Evolutionary conservation across 768 basidiomycete species (phyloP), one percentile per base, ranked within the genome.

Genomic region (Harrya chromipes): DNA sequence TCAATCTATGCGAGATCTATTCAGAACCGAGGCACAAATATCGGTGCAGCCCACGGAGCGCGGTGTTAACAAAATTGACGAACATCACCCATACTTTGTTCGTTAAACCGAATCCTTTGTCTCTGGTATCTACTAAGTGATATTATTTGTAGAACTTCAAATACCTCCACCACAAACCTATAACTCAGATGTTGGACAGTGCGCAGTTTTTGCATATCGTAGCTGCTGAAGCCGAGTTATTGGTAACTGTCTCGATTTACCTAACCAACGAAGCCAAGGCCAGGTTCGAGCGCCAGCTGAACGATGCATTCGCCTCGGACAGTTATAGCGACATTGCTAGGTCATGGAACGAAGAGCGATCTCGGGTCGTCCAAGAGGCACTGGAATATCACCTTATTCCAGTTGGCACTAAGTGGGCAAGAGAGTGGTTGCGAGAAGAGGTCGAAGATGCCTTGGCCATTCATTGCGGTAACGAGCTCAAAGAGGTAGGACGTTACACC

Each of bases 161-260:
- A 75, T 98, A 97, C 70, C 78, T 97, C 24, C 72, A 77, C 23
- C 77, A 86, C 52, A 98, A 97, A 62, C 83, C 81, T 21, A 77
- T 92, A 26, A 64, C 66, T 24, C 78, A 83, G 5, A 85, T 95
- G 81, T 59, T 83, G 34, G 77, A 83, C 35, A 73, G 78, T 1
- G 74, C 89, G 17, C 91, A 94, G 58, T 97, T 94, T 70, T 75
- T 97, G 21, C 84, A 91, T 56, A 95, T 98, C 56, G 81, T 97
- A 9, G 79, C 81, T 35, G 97, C 97, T 1, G 95, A 99, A 67
- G 71, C 82, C n/a, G 90, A 95, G 46, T 84, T 87, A 48, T 77
- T 98, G 43, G 83, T 98, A 60, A 89, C 77, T 0, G 79, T 94
- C 46, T 71, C 81, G 7, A 80, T 98, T 57, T 74, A 72, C 40